Base-by-base conservation (phyloP, 2,329 filamentous ascomycete genomes). In the Stagonosporopsis cucurbitacearum region DNA sequence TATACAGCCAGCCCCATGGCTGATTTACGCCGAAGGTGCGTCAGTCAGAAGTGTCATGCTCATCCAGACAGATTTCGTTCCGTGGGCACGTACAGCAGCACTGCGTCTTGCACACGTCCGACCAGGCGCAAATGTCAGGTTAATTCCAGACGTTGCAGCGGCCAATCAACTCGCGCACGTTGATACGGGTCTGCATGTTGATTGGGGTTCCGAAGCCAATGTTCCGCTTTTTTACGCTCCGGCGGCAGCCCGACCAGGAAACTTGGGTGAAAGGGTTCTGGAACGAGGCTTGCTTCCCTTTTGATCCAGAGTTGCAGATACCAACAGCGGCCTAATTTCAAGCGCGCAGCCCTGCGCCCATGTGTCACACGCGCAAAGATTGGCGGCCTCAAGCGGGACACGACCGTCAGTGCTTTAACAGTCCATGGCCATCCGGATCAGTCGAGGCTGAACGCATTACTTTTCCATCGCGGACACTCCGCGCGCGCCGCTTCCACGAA, bases 321-420 rank as follows among this genome's bases (percentile, higher is more conserved):
- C 47, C 42, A 47, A 42, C 53, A 36, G 53, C 42, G 45, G 46
- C 53, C 45, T 47, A 50, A 42, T 35, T 30, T 47, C 47, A 56
- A 56, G 46, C 53, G 55, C 44, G 23, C 28, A 50, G 33, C 33
- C 42, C 36, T 49, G 43, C 45, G 17, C 30, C 55, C 50, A 45
- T 51, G 61, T 64, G 59, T 56, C 63, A 64, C 63, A 51, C 57
- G 50, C 46, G 53, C 50, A 52, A 52, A 45, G 30, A 51, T 56
- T 43, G 53, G 35, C 47, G 47, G 50, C 30, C 48, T 35, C 25
- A 43, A 56, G 45, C 50, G 49, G 54, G 54, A 52, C 48, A 56
- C 51, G 36, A 37, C 48, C 49, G 25, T 54, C 28, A 42, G 25
- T 53, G 42, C 56, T 47, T 67, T 52, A 60, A 63, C 57, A 64